These are phyloP conservation scores for Boletus coccyginus DNA, from an alignment of 768 basidiomycete species.

Conservation along the genomic window DNA sequence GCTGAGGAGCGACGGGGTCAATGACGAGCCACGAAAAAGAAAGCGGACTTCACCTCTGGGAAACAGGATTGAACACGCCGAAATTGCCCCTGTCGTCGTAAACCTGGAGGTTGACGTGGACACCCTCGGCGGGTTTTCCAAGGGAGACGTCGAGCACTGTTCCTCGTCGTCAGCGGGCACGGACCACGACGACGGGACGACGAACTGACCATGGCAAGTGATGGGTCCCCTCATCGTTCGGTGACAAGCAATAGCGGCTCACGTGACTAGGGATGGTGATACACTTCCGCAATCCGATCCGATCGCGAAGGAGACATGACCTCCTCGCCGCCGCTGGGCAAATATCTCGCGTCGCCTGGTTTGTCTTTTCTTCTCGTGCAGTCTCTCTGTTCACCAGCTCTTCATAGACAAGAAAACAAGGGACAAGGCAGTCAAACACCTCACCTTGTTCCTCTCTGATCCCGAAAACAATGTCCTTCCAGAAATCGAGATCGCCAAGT, in stretches of 20 bases:
- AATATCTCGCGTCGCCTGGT: constrained; percentile 93
- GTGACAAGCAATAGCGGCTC: background rate
- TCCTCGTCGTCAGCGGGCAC: constrained; percentile 36
- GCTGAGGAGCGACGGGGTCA: constrained; percentile 36
- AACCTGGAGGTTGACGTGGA: constrained; percentile 61
- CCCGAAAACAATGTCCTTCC: constrained; percentile 55
- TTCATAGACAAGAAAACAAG: constrained; percentile 81
- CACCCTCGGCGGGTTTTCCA: constrained; percentile 76
- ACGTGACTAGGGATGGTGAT: constrained; percentile 1
- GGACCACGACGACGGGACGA: background rate
- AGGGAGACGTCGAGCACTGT: constrained; percentile 83
- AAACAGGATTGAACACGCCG: constrained; percentile 49
- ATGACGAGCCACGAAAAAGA: background rate
- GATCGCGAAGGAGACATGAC: constrained; percentile 30
- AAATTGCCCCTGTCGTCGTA: constrained; percentile 37
- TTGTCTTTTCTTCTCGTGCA: constrained; percentile 17
- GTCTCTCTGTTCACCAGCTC: background rate
- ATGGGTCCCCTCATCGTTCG: constrained; percentile 70
- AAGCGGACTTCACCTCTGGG: constrained; percentile 56
- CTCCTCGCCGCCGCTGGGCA: constrained; percentile 65
- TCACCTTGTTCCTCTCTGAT: constrained; percentile 77
- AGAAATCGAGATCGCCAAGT: constrained; percentile 78
- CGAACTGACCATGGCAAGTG: constrained; percentile 78
- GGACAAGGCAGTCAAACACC: constrained; percentile 84
- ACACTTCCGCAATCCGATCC: constrained; percentile 21